Evolutionary conservation across 2,329 filamentous ascomycete genomes (phyloP).

Genomic region (Ceratocystiopsis brevicomis): DNA sequence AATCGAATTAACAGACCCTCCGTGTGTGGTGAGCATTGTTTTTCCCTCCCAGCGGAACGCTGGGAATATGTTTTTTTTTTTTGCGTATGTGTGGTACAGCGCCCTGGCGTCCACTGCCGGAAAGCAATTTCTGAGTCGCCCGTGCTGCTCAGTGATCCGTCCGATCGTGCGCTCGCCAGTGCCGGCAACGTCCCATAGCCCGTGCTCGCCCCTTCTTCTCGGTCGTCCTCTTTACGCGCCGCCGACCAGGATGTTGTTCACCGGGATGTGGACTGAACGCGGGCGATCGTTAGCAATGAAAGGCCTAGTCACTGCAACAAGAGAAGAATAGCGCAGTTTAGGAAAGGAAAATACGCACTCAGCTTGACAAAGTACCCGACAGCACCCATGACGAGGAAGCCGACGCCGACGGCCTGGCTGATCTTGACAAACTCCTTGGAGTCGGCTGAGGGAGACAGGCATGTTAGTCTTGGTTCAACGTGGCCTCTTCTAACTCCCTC

Average conservation of each 20-base stretch:
- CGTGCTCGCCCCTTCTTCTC: too few relatives aligned
- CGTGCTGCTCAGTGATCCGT: too few relatives aligned
- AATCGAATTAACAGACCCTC: too few relatives aligned
- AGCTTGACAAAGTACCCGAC: constrained; percentile 55
- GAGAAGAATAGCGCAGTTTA: not conserved
- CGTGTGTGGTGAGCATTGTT: too few relatives aligned
- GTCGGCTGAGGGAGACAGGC: constrained; percentile 20
- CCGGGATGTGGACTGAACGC: constrained; percentile 41
- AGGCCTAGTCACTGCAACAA: not conserved
- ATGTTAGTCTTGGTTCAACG: constrained; percentile 7
- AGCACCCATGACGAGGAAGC: constrained; percentile 52
- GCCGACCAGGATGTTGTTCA: constrained; percentile 52
- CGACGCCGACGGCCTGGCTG: constrained; percentile 41
- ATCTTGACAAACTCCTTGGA: constrained; percentile 35
- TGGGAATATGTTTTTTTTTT: too few relatives aligned
- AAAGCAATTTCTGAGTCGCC: too few relatives aligned
- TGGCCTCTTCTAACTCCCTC: not conserved
- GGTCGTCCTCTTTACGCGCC: constrained; percentile 29
- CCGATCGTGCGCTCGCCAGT: too few relatives aligned
- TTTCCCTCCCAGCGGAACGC: too few relatives aligned
- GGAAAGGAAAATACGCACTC: constrained; percentile 24
- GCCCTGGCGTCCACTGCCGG: too few relatives aligned
- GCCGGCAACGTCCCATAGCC: too few relatives aligned
- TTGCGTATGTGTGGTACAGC: too few relatives aligned
- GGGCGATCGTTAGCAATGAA: not conserved